Base-by-base conservation (phyloP, 2,329 filamentous ascomycete genomes). In the Coniochaeta pulveracea region DNA sequence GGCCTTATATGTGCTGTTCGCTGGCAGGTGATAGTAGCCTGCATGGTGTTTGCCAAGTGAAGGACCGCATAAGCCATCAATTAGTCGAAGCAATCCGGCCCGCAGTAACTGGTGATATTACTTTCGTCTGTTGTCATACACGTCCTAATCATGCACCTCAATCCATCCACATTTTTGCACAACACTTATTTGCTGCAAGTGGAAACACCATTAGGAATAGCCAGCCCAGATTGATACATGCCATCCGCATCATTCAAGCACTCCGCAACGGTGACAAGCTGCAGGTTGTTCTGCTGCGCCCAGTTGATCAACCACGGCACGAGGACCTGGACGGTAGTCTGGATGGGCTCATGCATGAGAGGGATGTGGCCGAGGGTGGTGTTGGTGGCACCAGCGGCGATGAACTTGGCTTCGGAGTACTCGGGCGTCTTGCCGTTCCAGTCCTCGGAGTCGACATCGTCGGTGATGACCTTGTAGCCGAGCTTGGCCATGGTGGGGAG, bases 371-470 rank as follows among this genome's bases (percentile, higher is more conserved):
- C 61, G n/a, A n/a, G n/a, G n/a, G n/a, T n/a, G 19, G 58, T 58
- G 10, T 58, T 63, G 5, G 44, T 35, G 4, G 64, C 48, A 10
- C 61, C 60, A 3, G 59, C 61, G 24, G 50, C 46, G 38, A 53
- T 47, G 54, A 77, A 75, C 42, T 57, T 61, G 43, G 66, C 53
- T 56, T 75, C 58, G 45, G 69, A 66, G 49, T 67, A 63, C 35
- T 53, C 47, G 1, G 69, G 58, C 4, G 60, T 55, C 38, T 63
- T 53, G 33, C 69, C 62, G 46, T 74, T 66, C 61, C 75, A 77
- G 52, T 78, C 74, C 33, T 72, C 66, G 2, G 72, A 64, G 47
- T 79, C 73, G 31, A 78, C 56, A 40, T 77, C 68, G 45, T 75
- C 62, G 44, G 71, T 76, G 44, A 71, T 66, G 45, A 76, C 63